phyloP scores from a whole-genome alignment of 176 grass and related monocot genomes.

The Puccinellia tenuiflora region DNA sequence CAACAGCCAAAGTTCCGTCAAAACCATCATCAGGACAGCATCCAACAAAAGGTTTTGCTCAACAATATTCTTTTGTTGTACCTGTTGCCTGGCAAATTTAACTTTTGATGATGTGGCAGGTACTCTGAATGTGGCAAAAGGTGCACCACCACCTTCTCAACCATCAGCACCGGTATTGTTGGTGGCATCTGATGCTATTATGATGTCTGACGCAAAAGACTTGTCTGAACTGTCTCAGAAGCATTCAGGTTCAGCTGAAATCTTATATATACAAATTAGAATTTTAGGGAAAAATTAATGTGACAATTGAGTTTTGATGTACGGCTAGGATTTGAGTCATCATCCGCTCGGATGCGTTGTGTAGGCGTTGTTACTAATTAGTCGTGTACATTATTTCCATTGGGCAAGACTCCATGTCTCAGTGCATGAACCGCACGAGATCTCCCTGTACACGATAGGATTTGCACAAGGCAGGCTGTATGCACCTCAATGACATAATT shows the following conservation, averaged over 20 bases:
- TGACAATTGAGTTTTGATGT: background rate
- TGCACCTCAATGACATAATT: background rate
- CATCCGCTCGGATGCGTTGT: background rate
- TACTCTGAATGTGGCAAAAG: conserved; percentile 15
- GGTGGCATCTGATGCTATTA: background rate
- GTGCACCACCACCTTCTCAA: background rate
- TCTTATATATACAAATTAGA: background rate
- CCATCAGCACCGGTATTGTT: background rate
- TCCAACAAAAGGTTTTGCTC: conserved; percentile 30
- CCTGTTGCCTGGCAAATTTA: conserved; percentile 4
- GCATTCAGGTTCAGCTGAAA: conserved; percentile 27
- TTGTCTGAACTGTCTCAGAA: background rate
- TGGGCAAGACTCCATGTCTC: background rate
- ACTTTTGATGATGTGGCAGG: conserved; percentile 16
- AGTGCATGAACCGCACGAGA: background rate
- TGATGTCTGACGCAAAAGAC: conserved; percentile 10
- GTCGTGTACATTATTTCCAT: background rate
- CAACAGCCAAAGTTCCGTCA: conserved; percentile 5
- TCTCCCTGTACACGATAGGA: background rate
- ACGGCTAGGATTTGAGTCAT: background rate
- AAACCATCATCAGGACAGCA: conserved; percentile 19
- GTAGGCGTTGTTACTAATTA: background rate
- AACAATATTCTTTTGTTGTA: background rate
- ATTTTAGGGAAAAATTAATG: background rate
- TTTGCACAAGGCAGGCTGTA: background rate